Evolutionary conservation across 805 yeast genomes (phyloP), one percentile per base, ranked within the genome.

Genomic region (Torulaspora quercuum): DNA sequence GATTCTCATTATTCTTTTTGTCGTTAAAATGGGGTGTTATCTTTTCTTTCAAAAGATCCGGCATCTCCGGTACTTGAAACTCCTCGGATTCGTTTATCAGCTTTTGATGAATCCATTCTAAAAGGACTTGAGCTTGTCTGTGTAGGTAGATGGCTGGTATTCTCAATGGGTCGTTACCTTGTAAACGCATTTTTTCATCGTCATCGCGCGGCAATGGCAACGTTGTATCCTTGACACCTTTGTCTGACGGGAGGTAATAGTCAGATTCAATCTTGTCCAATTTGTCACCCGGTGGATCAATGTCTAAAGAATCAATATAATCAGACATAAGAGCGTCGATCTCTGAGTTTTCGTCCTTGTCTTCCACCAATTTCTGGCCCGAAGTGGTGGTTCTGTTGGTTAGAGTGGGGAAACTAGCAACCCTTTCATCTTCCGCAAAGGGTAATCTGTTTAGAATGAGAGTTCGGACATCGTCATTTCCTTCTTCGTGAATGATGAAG

Each of bases 381-480:
- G 43, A 51, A 1, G 61, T 60, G 1, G 68, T 66, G 16, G 49
- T 52, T 9, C 67, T 40, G 3, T 65, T 56, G 7, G 58, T 50
- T 16, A 76, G 45, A 24, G 55, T 53, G 5, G 69, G 64, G 47
- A 82, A 74, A 15, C 67, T 68, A 3, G 88, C 76, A 10, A 77
- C 65, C 46, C 75, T 74, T 44, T 78, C 82, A 55, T 88, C 95
- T 45, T 85, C 95, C 27, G 73, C 71, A 57, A 74, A 84, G 1
- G 95, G 92, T 8, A 87, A 53, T 29, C 79, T 64, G 8, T 70
- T 69, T 45, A 79, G 53, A 1, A 72, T 60, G 36, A 85, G 68
- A 0, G 70, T 68, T 41, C 72, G 12, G n/a, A 39, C 38, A 2
- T 36, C 32, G 16, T 34, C 30, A 8, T 28, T 33, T 20, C 13